These are phyloP conservation scores for Boletus coccyginus DNA, from an alignment of 768 basidiomycete genomes.

Conservation along the genomic window DNA sequence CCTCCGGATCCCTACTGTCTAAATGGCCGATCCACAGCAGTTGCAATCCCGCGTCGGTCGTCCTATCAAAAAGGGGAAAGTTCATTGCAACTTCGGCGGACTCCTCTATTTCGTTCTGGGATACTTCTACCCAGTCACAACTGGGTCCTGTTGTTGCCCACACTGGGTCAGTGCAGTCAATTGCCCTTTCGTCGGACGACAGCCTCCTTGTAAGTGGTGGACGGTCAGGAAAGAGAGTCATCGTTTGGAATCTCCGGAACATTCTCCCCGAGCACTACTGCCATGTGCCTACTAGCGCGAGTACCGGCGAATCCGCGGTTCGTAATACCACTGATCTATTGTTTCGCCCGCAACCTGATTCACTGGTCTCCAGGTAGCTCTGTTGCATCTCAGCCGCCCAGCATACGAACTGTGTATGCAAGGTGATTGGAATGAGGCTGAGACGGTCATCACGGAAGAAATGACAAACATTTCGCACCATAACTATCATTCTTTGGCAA, in stretches of 20 bases:
- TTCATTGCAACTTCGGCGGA: slow-evolving; percentile 11
- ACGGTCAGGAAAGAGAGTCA: slow-evolving; percentile 3
- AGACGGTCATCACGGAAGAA: slow-evolving; percentile 7
- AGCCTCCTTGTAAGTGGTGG: slow-evolving; percentile 10
- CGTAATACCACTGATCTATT: neutral
- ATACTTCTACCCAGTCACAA: slow-evolving; percentile 5
- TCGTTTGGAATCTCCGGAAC: slow-evolving; percentile 4
- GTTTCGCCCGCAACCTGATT: neutral
- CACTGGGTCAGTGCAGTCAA: slow-evolving; percentile 7
- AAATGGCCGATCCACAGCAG: slow-evolving; percentile 10
- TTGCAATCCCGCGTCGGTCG: slow-evolving; percentile 5
- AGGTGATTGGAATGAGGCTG: slow-evolving; percentile 6
- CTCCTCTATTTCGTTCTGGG: slow-evolving; percentile 14
- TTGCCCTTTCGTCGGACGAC: slow-evolving; percentile 10
- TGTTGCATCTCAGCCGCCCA: slow-evolving; percentile 2
- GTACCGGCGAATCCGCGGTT: neutral
- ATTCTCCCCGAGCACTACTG: slow-evolving; percentile 8
- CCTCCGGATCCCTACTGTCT: slow-evolving; percentile 9
- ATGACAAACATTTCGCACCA: neutral
- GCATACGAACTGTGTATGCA: slow-evolving; percentile 5
- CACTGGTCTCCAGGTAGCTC: neutral
- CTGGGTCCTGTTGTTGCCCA: slow-evolving; percentile 9
- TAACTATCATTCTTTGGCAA: neutral
- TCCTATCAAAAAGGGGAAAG: slow-evolving; percentile 8
- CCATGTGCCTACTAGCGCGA: neutral